Base-by-base conservation (phyloP, 1,139 yeast species). In the Yamadazyma spencermartinsiae region DNA sequence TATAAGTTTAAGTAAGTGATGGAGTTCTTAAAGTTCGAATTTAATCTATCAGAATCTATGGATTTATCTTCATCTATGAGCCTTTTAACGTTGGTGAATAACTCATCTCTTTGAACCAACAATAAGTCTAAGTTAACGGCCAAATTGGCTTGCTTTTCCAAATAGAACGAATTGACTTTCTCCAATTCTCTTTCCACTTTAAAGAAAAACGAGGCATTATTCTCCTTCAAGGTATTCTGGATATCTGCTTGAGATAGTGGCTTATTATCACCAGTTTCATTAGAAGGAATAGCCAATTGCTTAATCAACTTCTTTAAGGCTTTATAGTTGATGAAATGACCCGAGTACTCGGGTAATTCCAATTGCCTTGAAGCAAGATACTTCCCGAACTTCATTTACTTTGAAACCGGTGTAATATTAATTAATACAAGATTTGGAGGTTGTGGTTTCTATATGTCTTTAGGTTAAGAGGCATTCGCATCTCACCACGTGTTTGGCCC, bases 261-360 rank as follows among this genome's bases (percentile, higher is more conserved):
- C 15, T 38, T 36, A 23, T 37, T 43, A 9, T 35, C 31, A 37
- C 26, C 34, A n/a, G 40, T n/a, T 4, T 36, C 43, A 27, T 45
- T 45, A 3, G 55, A 35, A 2, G 64, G 78, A 25, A 74, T 68
- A 4, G 86, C 84, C 39, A 84, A 60, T 36, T 80, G 83, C 58
- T 85, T 85, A 48, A 84, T 85, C 43, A 85, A 67, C 59, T 86
- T 87, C 62, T 92, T 92, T 43, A 92, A 68, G 4, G 94, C 94
- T 67, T 92, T 92, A 63, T 92, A 92, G 65, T 92, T 90, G 59
- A 92, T 90, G 66, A 92, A 92, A 59, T 87, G 86, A 35, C 92
- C 90, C 34, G 95, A 81, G 61, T 92, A 92, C 60, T 92, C 98
- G 8, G 98, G 98, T 41, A 92, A 72, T 61, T 92, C 98, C 51